Base-by-base conservation (phyloP, 2,329 filamentous ascomycete species). In the Penicillium sp. region DNA sequence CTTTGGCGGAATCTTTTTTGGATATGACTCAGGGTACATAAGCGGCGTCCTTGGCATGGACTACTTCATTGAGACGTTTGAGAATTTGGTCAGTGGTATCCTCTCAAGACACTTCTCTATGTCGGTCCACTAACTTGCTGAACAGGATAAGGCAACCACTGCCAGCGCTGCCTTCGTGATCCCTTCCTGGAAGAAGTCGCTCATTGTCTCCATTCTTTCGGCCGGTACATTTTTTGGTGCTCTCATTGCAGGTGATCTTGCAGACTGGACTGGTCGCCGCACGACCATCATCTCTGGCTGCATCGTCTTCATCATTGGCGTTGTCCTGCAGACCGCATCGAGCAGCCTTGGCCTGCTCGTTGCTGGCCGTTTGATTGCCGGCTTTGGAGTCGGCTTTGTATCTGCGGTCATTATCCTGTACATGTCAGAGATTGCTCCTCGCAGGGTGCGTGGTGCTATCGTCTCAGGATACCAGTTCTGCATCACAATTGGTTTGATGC, bases 391-490 rank as follows among this genome's bases (percentile, higher is more conserved):
- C 56, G 86, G 86, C 60, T 88, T 88, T 62, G 84, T 86, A 53
- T 87, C 84, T 7, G 84, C 86, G 57, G 81, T 88, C 57, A 81
- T 89, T 65, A 87, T 89, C 60, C 74, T 89, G 46, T 90, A 93
- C 78, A 91, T 93, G 86, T 87, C 83, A 33, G 87, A 90, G 70
- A 87, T 90, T 61, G 65, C 68, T 25, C 83, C 84, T 43, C 78
- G 77, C 65, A 87, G 86, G 65, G 83, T 93, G 50, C 80, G 86
- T 58, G 86, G 86, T 59, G 82, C 85, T 39, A 77, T 90, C 35
- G 86, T 91, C n/a, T 80, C 84, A 1, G 84, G 84, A 4, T 90
- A 90, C 72, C 86, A 90, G 63, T 89, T 89, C 74, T 87, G 81
- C 65, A 83, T 90, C 64, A 90, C 86, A 46, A 77, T 90, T 50